Base-by-base conservation (phyloP, 805 yeast genomes). In the Pichia rugopelliculosa region DNA sequence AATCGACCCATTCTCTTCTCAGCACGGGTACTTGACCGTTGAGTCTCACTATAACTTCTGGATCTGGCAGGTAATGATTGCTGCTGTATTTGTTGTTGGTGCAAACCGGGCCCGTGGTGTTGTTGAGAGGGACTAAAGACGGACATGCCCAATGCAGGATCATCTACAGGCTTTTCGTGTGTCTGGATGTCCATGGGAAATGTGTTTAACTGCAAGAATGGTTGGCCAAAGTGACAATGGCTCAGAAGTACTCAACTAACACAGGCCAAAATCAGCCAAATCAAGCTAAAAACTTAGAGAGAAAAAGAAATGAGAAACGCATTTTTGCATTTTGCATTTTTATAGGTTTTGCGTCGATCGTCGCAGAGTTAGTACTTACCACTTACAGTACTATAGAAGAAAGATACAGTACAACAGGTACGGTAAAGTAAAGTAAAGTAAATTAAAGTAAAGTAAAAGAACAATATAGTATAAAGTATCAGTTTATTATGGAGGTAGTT, bases 1-100 rank as follows among this genome's bases (percentile, higher is more conserved):
- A 64, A 47, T 20, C 68, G 51, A 0, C 68, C 68, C 65, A 61
- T 63, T 25, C 68, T 52, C 41, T 64, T 64, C 39, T 64, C 68
- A 4, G 68, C 68, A 33, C 65, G 34, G 5, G 34, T 50, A 9
- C 63, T 56, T 15, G 47, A 40, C 12, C 45, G 53, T 48, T 57
- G 61, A 11, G 65, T 53, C 46, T 62, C 66, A 51, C 64, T 60
- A 41, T 55, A 54, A 53, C 65, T 62, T 17, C 65, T 44, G 13
- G 65, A 56, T 25, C 66, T 50, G 11, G 55, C 36, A 9, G 33
- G 39, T 5, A 22, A 6, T 9, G 27, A n/a, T 17, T n/a, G 47
- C 6, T 12, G 37, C 9, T 30, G 42, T 11, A 23, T 34, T 23
- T 39, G 44, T 17, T 36, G 47, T 11, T 30, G 25, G 23, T 44